Evolutionary conservation across 2,329 filamentous ascomycete genomes (phyloP), one percentile per base, ranked within the genome.

Genomic region (Diaporthe australafricana): DNA sequence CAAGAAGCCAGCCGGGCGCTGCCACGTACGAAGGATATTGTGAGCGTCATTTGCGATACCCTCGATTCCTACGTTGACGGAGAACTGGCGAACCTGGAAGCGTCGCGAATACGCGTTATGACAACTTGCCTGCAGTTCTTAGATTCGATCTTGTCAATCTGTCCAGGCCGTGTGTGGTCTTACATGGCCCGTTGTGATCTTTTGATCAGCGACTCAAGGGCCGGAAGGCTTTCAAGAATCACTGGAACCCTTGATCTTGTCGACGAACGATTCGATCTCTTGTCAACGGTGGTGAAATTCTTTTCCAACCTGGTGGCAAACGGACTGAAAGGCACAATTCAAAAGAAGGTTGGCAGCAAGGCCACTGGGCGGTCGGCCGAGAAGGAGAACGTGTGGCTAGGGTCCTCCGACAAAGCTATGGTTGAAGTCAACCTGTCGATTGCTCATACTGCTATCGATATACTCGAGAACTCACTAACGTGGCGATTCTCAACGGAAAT

Each of bases 141-240:
- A 47, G 89, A 93, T 75, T 90, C 92, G 3, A 84, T 97, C 22
- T 82, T 96, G 32, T 86, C 88, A 76, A 93, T 88, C n/a, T 90
- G 92, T 66, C 96, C 96, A 0, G 93, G 93, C 70, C 88, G 95
- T 72, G 91, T 98, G 7, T 98, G 96, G 95, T 95, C 96, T 4
- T 94, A 96, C 79, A 88, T 99, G 77, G 90, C 92, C 4, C 91
- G 94, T 71, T 97, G 94, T 80, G 90, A 92, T 74, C 85, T 99
- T 22, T 86, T 99, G 56, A 93, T 93, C 76, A 89, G 91, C 7
- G 92, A 94, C 75, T 91, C 93, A 12, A 92, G 91, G 74, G 91
- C 91, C 17, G 94, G 94, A 14, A 91, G 93, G 73, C 87, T 99
- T 73, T 90, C 92, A 48, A 90, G 90, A 63, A 91, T 98, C 66